phyloP scores from a whole-genome alignment of 2,329 filamentous ascomycete species.

The Fusarium tanahbumbuense region DNA sequence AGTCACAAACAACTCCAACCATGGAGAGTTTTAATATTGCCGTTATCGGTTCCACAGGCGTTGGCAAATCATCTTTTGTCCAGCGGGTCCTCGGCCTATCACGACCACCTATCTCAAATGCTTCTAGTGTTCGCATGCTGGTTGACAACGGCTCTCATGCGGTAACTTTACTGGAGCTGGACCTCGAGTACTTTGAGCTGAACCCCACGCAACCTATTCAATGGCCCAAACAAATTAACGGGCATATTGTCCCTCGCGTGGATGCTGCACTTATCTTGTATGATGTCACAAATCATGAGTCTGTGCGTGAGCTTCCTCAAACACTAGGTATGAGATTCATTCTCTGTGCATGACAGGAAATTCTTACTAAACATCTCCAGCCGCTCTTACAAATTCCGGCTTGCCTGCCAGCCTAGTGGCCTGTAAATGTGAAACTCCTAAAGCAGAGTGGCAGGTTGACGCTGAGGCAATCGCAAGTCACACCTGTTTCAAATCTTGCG shows the following conservation, averaged over 20 bases:
- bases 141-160: conserved; percentile 69
- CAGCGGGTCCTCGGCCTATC: conserved; percentile 70
- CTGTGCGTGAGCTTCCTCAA: conserved; percentile 78
- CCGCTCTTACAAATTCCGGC: conserved; percentile 76
- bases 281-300: conserved; percentile 83
- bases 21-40: conserved; percentile 74
- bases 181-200: conserved; percentile 73
- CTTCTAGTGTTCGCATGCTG: conserved; percentile 67
- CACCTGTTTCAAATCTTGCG: conserved; percentile 73
- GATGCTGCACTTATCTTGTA: conserved; percentile 89
- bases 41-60: conserved; percentile 73
- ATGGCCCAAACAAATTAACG: conserved; percentile 76
- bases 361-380: conserved; percentile 57
- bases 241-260: conserved; percentile 77
- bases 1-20: conserved; percentile 49
- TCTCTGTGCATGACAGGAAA: not conserved
- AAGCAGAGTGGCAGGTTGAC: conserved; percentile 76
- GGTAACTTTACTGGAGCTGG: conserved; percentile 73
- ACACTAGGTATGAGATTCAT: conserved; percentile 71
- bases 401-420: conserved; percentile 85
- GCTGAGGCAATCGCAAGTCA: conserved; percentile 72
- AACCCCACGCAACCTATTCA: conserved; percentile 67
- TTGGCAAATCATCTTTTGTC: conserved; percentile 76
- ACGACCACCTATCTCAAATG: conserved; percentile 63
- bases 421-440: conserved; percentile 87